Percentiles rank a stretch among this genome's conserved stretches.
Evolutionary conservation across 2,329 filamentous ascomycete genomes (phyloP).

Genomic region (Plenodomus tracheiphilus): DNA sequence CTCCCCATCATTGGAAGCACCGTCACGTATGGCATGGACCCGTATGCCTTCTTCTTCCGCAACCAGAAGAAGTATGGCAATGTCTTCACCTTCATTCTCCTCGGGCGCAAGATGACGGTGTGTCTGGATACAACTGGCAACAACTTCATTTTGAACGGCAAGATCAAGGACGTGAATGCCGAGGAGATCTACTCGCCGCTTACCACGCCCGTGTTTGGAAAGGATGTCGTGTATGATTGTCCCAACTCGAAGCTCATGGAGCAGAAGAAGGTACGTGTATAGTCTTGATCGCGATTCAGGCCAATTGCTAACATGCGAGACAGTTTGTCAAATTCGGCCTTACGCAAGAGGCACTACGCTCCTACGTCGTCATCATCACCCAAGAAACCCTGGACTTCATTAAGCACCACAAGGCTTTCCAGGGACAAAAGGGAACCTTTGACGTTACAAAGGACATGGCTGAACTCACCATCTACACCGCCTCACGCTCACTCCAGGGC

Average conservation of each 20-base stretch:
- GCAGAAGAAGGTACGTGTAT: constrained; percentile 76
- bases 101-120: constrained; percentile 88
- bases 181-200: constrained; percentile 88
- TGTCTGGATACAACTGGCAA: constrained; percentile 81
- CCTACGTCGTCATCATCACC: constrained; percentile 78
- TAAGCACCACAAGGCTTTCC: constrained; percentile 67
- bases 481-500: constrained; percentile 82
- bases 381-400: constrained; percentile 74
- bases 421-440: constrained; percentile 68
- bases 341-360: constrained; percentile 72
- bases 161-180: constrained; percentile 84
- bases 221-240: constrained; percentile 87
- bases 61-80: constrained; percentile 83
- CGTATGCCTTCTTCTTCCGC: constrained; percentile 78
- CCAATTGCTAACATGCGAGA: constrained; percentile 6
- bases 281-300: neutral
- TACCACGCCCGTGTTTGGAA: constrained; percentile 72
- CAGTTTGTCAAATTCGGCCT: constrained; percentile 82
- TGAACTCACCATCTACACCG: constrained; percentile 88
- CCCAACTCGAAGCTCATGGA: constrained; percentile 93
- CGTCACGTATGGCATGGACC: constrained; percentile 92
- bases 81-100: constrained; percentile 84
- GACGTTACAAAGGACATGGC: constrained; percentile 77
- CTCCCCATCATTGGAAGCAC: constrained; percentile 83
- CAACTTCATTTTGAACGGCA: constrained; percentile 90